phyloP scores from a whole-genome alignment of 495 filamentous ascomycete genomes.

The Staphylotrichum longicolle region DNA sequence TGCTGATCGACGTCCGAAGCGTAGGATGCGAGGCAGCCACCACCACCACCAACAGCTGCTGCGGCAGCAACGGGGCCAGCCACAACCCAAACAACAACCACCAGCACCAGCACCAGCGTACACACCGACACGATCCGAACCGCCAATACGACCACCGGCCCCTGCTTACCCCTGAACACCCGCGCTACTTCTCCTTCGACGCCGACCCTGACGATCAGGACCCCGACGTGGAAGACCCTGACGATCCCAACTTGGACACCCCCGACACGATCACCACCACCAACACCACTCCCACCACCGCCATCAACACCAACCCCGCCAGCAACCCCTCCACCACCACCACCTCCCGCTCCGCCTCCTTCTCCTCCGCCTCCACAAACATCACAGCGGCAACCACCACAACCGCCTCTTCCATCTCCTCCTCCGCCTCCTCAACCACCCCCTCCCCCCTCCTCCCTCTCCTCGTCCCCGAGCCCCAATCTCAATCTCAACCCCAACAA shows the following conservation, averaged over 20 bases:
- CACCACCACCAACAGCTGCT: not conserved
- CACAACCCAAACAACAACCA: not conserved
- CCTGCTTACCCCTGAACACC: constrained; percentile 27
- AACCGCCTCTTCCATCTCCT: not conserved
- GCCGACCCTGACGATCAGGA: not conserved
- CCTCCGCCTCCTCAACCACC: not conserved
- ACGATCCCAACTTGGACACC: not conserved
- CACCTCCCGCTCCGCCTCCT: constrained; percentile 14
- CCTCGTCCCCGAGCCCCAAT: not conserved
- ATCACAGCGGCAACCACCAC: not conserved
- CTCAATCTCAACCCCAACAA: not conserved
- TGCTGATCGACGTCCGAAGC: constrained; percentile 28
- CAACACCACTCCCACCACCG: not conserved
- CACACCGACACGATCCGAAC: not conserved
- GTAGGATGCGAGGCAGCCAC: constrained; percentile 14
- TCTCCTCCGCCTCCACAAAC: not conserved
- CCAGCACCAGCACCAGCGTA: not conserved
- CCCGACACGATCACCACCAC: no score
- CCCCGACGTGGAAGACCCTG: no score
- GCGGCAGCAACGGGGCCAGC: not conserved
- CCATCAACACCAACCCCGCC: not conserved
- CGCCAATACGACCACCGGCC: constrained; percentile 5
- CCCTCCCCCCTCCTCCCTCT: not conserved
- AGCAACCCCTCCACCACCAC: not conserved
- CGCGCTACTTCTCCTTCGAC: constrained; percentile 23